A percentile compares a stretch with the other conserved stretches of the same genome.
Evolutionary conservation across 208 protist genomes (phyloP).

Genomic region (Herpetomonas muscarum): DNA sequence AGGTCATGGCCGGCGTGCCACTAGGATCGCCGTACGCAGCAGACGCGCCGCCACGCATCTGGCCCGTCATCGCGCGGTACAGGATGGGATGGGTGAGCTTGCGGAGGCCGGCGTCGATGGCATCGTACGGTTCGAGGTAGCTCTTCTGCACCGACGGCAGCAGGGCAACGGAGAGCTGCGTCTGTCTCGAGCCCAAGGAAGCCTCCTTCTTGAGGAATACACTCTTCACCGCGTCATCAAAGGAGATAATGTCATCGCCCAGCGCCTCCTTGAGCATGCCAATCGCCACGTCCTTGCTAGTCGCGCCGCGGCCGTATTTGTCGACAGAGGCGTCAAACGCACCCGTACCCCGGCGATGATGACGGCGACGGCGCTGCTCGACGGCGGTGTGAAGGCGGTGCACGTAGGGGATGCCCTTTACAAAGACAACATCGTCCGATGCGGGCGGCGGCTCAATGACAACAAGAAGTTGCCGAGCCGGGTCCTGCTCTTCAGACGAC

Average conservation of each 20-base stretch:
- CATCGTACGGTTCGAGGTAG: constrained; percentile 53
- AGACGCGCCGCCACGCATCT: not conserved
- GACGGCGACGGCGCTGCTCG: constrained; percentile 21
- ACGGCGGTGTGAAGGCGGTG: constrained; percentile 21
- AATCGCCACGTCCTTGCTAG: not conserved
- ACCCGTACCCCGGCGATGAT: constrained; percentile 21
- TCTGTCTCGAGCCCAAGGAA: not conserved
- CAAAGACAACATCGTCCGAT: constrained; percentile 47
- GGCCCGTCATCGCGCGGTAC: not conserved
- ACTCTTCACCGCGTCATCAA: constrained; percentile 6
- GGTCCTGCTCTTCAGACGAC: constrained; percentile 18
- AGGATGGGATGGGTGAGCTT: constrained; percentile 14
- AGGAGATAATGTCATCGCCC: constrained; percentile 4
- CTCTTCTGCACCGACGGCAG: constrained; percentile 45
- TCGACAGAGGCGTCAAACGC: not conserved
- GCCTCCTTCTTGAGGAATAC: constrained; percentile 1
- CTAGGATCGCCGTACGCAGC: not conserved
- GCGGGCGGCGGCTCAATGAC: constrained; percentile 61
- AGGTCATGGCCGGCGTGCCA: not conserved
- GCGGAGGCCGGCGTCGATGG: constrained; percentile 29
- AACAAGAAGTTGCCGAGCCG: constrained; percentile 28
- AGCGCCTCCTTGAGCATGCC: constrained; percentile 21
- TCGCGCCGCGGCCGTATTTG: no score
- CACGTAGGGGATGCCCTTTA: constrained; percentile 66
- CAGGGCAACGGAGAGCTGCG: constrained; percentile 18